Evolutionary conservation across 2,329 filamentous ascomycete genomes (phyloP), one percentile per base, ranked within the genome.

Genomic region (Cladosporium cucumerinum): DNA sequence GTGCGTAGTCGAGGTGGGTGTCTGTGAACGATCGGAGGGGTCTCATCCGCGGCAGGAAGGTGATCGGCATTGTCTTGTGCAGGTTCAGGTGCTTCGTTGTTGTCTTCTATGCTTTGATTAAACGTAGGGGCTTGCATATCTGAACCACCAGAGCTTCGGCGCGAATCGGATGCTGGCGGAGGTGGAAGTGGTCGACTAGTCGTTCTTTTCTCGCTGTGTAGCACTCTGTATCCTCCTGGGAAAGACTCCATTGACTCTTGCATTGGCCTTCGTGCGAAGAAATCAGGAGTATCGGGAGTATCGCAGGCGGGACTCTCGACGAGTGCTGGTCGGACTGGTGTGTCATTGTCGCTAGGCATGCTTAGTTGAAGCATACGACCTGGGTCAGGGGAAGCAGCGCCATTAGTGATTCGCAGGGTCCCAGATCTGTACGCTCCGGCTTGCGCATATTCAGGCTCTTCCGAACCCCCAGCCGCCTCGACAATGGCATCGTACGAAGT

Each of bases 331-430:
- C 11, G 32, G 51, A 54, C 8, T 2, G 30, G 26, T 32, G 51
- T 28, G 5, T 28, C 18, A 6, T 21, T 28, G 25, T 54, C 51
- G 18, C 14, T 21, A 32, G 51, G 51, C 10, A 54, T 54, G 26
- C 28, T 32, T 14, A 54, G 18, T 54, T 34, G 32, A 5, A 62
- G 49, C 60, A 62, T 62, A 6, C 25, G 48, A 5, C 18, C 49
- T n/a, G 78, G 75, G 55, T 78, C 78, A 16, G 81, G 81, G 3
- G 81, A 82, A 11, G 79, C 74, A 18, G 77, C 74, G 10, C 81
- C 81, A 64, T 83, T 83, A 6, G 79, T 82, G 21, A 83, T 76
- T 21, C 78, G 75, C 10, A 83, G 73, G 3, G 79, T 78, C 8
- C 81, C 81, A 7, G 78, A 73, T 63, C 76, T 72, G 61, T 79